A percentile compares a stretch with the other conserved stretches of the same genome.
Evolutionary conservation across 2,329 filamentous ascomycete genomes (phyloP).

Genomic region (Emmonsiellopsis sp.): DNA sequence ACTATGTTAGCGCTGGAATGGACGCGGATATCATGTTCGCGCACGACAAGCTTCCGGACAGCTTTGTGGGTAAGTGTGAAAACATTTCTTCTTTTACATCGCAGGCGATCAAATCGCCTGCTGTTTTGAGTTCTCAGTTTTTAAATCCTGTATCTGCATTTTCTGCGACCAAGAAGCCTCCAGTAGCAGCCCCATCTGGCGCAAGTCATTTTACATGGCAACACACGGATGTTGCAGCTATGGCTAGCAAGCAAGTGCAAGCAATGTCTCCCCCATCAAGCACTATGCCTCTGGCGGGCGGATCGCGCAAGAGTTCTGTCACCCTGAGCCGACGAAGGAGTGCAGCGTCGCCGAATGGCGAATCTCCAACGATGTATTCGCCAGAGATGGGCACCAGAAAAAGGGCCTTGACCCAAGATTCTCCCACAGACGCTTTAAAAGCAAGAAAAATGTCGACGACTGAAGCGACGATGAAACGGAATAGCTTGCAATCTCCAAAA

Average conservation of each 20-base stretch:
- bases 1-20: conserved; percentile 39
- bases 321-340: neutral
- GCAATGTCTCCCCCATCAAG: conserved; percentile 1
- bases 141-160: neutral
- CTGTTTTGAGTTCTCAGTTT: neutral
- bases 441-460: conserved; percentile 9
- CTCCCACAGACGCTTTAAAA: conserved; percentile 6
- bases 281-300: neutral
- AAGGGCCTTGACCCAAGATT: conserved; percentile 1
- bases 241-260: neutral
- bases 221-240: conserved; percentile 1
- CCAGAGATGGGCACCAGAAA: neutral
- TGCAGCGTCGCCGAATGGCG: neutral
- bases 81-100: conserved; percentile 25
- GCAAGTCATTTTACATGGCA: neutral
- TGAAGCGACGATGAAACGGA: conserved; percentile 1
- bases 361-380: neutral
- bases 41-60: conserved; percentile 35
- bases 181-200: neutral
- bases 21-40: conserved; percentile 34
- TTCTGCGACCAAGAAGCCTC: neutral
- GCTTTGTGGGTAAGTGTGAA: conserved; percentile 39
- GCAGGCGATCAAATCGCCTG: neutral
- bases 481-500: neutral
- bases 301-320: neutral